These are phyloP conservation scores for Haplosporangium sp. DNA, from an alignment of 371 early-diverging fungal species.

Conservation along the genomic window DNA sequence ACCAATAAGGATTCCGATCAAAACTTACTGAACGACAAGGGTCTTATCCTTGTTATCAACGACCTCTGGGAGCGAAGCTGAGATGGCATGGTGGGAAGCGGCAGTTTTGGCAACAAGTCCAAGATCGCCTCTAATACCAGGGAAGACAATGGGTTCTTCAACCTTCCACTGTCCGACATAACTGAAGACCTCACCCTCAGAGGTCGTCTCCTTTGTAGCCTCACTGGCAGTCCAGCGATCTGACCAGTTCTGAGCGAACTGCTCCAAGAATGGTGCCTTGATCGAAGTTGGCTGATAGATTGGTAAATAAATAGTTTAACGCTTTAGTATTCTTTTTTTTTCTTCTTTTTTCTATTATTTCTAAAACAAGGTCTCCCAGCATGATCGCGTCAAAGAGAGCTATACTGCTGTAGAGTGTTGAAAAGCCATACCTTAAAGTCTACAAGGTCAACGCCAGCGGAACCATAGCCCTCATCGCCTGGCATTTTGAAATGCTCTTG, in stretches of 20 bases:
- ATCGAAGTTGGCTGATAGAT: conserved; percentile 54
- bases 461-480: conserved; percentile 27
- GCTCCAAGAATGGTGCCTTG: conserved; percentile 78
- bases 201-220: conserved; percentile 67
- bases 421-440: conserved; percentile 43
- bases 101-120: conserved; percentile 81
- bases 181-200: conserved; percentile 63
- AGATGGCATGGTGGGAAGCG: conserved; percentile 84
- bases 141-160: conserved; percentile 68
- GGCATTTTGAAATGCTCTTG: conserved; percentile 46
- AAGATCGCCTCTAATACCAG: conserved; percentile 72
- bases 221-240: conserved; percentile 77
- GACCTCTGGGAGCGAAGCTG: conserved; percentile 79
- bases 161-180: conserved; percentile 85
- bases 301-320: no score
- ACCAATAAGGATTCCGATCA: background rate
- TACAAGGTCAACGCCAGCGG: conserved; percentile 3
- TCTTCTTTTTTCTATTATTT: background rate
- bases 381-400: background rate
- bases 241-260: conserved; percentile 68
- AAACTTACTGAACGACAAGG: conserved; percentile 83
- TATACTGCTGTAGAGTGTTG: background rate
- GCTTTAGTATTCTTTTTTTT: background rate
- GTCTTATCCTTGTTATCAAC: conserved; percentile 84
- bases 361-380: no score